Evolutionary conservation across 257 asterid genomes (phyloP), one percentile per base, ranked within the genome.

Genomic region (Agastache rugosa): DNA sequence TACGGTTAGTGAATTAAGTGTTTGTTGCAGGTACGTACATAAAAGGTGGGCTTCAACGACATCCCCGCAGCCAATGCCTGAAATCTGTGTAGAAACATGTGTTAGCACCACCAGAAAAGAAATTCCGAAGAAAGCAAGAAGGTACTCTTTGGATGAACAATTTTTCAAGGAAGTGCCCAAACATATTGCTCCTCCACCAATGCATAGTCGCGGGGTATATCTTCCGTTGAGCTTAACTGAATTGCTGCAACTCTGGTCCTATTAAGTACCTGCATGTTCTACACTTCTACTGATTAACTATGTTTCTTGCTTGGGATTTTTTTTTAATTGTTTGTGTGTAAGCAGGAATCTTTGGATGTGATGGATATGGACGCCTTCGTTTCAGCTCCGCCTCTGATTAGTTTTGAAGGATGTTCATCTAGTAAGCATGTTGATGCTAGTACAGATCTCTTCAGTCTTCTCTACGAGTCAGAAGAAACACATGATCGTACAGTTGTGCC

Each of bases 111-210:
- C 80, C 8, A 67, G 63, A 69, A 75, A 47, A 73, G 90, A 80
- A 50, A 82, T 94, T 68, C 99, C 99, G 10, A 92, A 88, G 87
- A 92, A 79, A 83, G 97, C 97, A 72, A 84, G 99, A 79, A 94
- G 86, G 78, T 89, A 94, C 80, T 94, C 99, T 61, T 53, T 94
- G 79, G 99, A 88, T 74, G 99, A 94, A 71, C 93, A 85, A n/a
- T 75, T 67, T 72, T 85, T 92, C 81, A 67, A 66, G 29, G 78
- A 79, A 66, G n/a, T 65, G 37, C 44, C 87, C 56, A 81, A 69
- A 67, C 1, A 39, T 1, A 67, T 79, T 71, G 63, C 85, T 75
- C 74, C 87, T 17, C 35, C 74, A 25, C 35, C 83, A 25, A 48
- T 82, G 63, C 81, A 89, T 77, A 67, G 78, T 78, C 96, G 97